These are phyloP conservation scores for Paraleonurus japonicus DNA, from an alignment of 257 asterid species.

Conservation along the genomic window DNA sequence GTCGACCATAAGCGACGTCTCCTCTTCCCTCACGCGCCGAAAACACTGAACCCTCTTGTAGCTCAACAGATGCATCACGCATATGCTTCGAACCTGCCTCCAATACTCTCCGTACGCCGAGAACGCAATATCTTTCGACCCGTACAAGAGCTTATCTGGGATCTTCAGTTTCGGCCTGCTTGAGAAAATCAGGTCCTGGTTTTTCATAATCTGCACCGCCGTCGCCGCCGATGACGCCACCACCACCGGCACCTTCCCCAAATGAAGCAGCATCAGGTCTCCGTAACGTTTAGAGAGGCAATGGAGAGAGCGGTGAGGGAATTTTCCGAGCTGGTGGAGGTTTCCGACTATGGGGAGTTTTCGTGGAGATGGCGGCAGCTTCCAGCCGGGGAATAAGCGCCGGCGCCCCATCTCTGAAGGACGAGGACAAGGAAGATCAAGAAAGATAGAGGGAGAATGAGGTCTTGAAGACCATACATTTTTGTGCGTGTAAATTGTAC, in stretches of 20 bases:
- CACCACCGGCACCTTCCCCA: conserved; percentile 38
- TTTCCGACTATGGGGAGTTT: not conserved
- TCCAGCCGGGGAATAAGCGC: not conserved
- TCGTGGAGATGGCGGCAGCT: not conserved
- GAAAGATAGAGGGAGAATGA: not conserved
- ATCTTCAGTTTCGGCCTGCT: conserved; percentile 35
- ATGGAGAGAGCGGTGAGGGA: conserved; percentile 19
- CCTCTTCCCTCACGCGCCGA: conserved; percentile 37
- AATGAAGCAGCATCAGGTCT: conserved; percentile 40
- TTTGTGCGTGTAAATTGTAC: not conserved
- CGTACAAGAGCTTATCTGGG: conserved; percentile 22
- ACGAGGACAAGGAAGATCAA: not conserved
- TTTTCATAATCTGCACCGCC: conserved; percentile 42
- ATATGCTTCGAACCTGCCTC: conserved; percentile 39
- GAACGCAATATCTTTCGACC: conserved; percentile 32
- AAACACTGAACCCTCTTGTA: conserved; percentile 42
- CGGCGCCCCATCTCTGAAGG: not conserved
- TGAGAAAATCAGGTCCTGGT: conserved; percentile 36
- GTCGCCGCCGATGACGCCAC: conserved; percentile 39
- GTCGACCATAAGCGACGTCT: conserved; percentile 40
- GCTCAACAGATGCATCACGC: conserved; percentile 47
- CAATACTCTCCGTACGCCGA: conserved; percentile 48
- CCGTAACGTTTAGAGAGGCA: conserved; percentile 37
- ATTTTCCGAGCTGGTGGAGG: not conserved
- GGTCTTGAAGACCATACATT: not conserved